Base-by-base conservation (phyloP, 208 protist species). In the Acanthamoeba royreba region DNA sequence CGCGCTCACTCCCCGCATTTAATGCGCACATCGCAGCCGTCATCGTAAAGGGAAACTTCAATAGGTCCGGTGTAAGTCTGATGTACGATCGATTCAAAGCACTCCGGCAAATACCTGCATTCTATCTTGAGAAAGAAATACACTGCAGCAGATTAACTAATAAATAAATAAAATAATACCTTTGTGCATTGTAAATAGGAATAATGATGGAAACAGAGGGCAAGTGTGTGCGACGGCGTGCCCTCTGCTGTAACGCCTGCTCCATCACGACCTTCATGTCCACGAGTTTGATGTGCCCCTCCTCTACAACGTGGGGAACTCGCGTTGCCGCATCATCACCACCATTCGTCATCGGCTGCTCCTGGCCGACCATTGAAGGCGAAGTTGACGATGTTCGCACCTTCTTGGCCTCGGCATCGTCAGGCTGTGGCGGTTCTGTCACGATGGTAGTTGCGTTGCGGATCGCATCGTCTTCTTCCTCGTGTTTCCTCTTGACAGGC, bases 1-100 rank as follows among this genome's bases (percentile, higher is more conserved):
- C 7, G 13, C 53, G 15, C 8, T 4, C 53, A 63, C 8, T 28
- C 53, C 22, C 53, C 22, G 11, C 53, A n/a, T 46, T 3, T 46
- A 38, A 22, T 17, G 35, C 58, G 7, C n/a, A 92, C 87, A 52
- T 92, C 58, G 47, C 58, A 49, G 87, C 87, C 87, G 47, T 92
- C 87, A 35, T 92, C 87, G 42, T 92, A 92, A 45, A 92, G 53
- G 22, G 87, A 92, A 2, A 79, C 87, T 31, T 92, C 87, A 28
- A 92, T 92, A 2, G 87, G 87, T 31, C 87, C 87, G 4, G 19
- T 31, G 33, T 92, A 92, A 31, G 87, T 92, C 61, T 92, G 87
- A 17, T 33, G 25, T 15, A 79, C 22, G 53, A 92, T 55, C 1
- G 61, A 81, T 42, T 13, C 43, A 17, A 92, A 92, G 42, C 87